Evolutionary conservation across 441 rosid species (phyloP), one percentile per base, ranked within the genome.

Genomic region (Euphorbia celastroides): DNA sequence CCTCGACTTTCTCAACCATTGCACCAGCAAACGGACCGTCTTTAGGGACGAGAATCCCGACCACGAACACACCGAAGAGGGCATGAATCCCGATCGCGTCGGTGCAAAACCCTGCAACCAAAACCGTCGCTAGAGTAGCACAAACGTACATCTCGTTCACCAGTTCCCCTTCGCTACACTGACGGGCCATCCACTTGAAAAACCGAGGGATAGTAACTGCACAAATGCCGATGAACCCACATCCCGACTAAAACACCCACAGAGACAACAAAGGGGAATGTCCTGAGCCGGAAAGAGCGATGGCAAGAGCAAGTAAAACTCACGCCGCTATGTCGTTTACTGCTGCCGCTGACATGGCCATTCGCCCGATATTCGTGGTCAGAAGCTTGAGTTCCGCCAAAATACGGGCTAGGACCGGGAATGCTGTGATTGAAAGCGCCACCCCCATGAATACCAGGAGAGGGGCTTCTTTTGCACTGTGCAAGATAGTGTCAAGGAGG

Each of bases 321-420:
- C 97, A 90, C 5, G 95, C 97, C 5, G 84, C 91, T 23, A 90
- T 82, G 31, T 91, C 97, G 20, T 91, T 91, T 41, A 91, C 92
- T 0, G 93, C 93, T 0, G 96, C 97, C 10, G 97, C 96, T 6
- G 97, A 87, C 96, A 91, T 85, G 22, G 96, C 93, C 66, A 91
- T 82, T 23, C 88, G 80, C 52, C 55, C 55, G 22, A 50, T 25
- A 50, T 50, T 19, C 5, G 55, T 50, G 55, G 55, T 19, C 20
- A 50, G 20, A 50, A 50, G 25, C 55, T 50, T 50, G 25, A 50
- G 25, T 50, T 50, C 55, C 5, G 55, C 55, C 25, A 50, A 50
- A 25, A 50, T 50, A n/a, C 55, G 55, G 5, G 23, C 55, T 50
- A 50, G 22, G 23, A 50, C 55, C 5, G 55, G 55, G 55, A 50